A percentile compares a stretch with the other conserved stretches of the same genome.
phyloP scores from a whole-genome alignment of 2,329 filamentous ascomycete species.

The Esteya vermicola region DNA sequence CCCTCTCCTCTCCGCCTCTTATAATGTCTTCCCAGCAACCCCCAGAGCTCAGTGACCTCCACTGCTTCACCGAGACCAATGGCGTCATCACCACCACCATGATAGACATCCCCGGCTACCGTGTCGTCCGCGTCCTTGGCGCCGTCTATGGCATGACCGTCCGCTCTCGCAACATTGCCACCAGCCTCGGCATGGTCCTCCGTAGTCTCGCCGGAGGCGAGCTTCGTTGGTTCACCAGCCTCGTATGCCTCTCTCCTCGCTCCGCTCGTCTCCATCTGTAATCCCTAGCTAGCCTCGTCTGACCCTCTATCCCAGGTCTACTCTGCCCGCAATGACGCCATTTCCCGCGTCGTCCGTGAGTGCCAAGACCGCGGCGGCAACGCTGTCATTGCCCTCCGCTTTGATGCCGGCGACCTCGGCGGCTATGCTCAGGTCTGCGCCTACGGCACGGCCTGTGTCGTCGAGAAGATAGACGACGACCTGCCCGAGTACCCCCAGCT shows the following conservation, averaged over 20 bases:
- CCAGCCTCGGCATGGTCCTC: constrained; percentile 38
- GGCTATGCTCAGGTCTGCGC: constrained; percentile 44
- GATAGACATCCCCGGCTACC: constrained; percentile 49
- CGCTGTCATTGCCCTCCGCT: constrained; percentile 43
- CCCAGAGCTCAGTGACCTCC: constrained; percentile 23
- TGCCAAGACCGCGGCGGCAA: constrained; percentile 44
- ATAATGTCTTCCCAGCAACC: constrained; percentile 8
- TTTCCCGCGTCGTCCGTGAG: constrained; percentile 39
- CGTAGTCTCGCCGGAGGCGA: constrained; percentile 46
- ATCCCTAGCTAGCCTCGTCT: constrained; percentile 1
- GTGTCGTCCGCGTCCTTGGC: constrained; percentile 40
- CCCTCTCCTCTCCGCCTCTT: not conserved
- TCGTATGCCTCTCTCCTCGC: constrained; percentile 19
- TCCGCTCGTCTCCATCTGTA: not conserved
- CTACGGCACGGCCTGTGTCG: constrained; percentile 43
- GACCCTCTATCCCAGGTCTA: constrained; percentile 27
- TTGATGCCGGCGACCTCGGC: constrained; percentile 40
- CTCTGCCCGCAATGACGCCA: constrained; percentile 42
- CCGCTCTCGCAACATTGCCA: constrained; percentile 40
- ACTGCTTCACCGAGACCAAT: constrained; percentile 39
- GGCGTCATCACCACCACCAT: constrained; percentile 49
- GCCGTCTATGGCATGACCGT: constrained; percentile 29
- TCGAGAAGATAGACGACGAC: constrained; percentile 35
- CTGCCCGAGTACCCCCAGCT: constrained; percentile 15
- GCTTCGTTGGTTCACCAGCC: constrained; percentile 41